Evolutionary conservation across 78 protist species (phyloP), one percentile per base, ranked within the genome.

Genomic region (Dictyostelium intermedium): DNA sequence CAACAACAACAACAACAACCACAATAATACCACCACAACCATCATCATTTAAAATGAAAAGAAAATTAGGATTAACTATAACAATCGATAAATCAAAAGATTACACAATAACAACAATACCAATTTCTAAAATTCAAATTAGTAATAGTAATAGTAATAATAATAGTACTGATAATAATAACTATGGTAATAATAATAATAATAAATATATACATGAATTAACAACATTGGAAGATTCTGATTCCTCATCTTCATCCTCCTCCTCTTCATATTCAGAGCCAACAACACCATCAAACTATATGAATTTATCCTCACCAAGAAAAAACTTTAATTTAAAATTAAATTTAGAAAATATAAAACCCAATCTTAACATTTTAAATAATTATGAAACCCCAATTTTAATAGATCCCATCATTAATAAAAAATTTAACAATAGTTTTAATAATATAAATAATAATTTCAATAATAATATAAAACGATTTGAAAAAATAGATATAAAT

Each of bases 61-160:
- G 82, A 39, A 76, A 76, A 76, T 18, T 76, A 7, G 82, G 82
- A 20, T 41, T 76, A 20, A 76, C 82, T 41, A 76, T 76, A 39
- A 76, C 39, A 23, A n/a, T 76, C n/a, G 79, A 34, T 72, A 34
- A 25, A 70, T 32, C 34, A 70, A 70, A 32, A 14, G 37, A 27
- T 11, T 32, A 5, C 18, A 8, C 9, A 70, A 70, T 4, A 32
- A 70, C 20, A 70, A 25, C 37, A 25, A 27, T 32, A 8, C 10
- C 10, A 70, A 32, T 11, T 14, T 27, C 10, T 0, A 70, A 70
- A 6, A 70, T 32, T 39, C 43, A 39, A 39, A 5, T 39, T 39
- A 39, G 2, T 39, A 39, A 5, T 39, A n/a, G n/a, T 66, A 66
- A 66, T 66, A 27, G 30, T 63, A 63, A 63, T 61, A 61, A 61